Base-by-base conservation (phyloP, 2,329 filamentous ascomycete species). In the Penicillium italicum region DNA sequence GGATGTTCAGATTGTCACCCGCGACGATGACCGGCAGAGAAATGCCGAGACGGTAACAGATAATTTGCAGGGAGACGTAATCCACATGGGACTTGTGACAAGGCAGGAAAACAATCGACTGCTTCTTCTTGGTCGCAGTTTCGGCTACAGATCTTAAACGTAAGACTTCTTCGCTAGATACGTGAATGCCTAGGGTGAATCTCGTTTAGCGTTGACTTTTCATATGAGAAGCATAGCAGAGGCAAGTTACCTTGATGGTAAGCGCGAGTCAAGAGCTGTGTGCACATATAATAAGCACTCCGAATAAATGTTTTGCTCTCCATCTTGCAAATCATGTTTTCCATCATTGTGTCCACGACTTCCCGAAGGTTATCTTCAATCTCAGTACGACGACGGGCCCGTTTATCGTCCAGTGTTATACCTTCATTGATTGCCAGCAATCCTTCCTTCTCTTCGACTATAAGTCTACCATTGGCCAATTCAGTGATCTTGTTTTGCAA, bases 271-370 rank as follows among this genome's bases (percentile, higher is more conserved):
- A 97, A 79, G 44, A 97, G 80, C 74, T 97, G 93, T 1, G 92
- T 96, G 45, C 80, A 81, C 37, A 96, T 70, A 71, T 97, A 99
- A 72, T 97, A 97, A 44, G 94, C 93, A 24, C 90, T 85, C 46
- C 94, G 81, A 64, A 99, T 96, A 69, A 97, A 97, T 2, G 84
- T 79, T 71, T 92, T 95, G 79, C 88, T 95, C 74, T 99, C 94
- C 82, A 97, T 93, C 76, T 99, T 99, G 82, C 93, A 97, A 59
- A 99, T 97, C 94, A 99, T 97, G 60, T 88, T 85, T 69, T 96
- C 91, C 24, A 91, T 90, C 82, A 94, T 87, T 62, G 88, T 86
- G 61, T 94, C 90, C 4, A 90, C 89, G 5, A 97, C 87, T 68
- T 96, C 86, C 52, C 85, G 81, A 43, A 99, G 77, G 55, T 87